A percentile compares a stretch with the other conserved stretches of the same genome.
These are phyloP conservation scores for Aspergillus sp. DNA, from an alignment of 2,329 filamentous ascomycete species.

Conservation along the genomic window DNA sequence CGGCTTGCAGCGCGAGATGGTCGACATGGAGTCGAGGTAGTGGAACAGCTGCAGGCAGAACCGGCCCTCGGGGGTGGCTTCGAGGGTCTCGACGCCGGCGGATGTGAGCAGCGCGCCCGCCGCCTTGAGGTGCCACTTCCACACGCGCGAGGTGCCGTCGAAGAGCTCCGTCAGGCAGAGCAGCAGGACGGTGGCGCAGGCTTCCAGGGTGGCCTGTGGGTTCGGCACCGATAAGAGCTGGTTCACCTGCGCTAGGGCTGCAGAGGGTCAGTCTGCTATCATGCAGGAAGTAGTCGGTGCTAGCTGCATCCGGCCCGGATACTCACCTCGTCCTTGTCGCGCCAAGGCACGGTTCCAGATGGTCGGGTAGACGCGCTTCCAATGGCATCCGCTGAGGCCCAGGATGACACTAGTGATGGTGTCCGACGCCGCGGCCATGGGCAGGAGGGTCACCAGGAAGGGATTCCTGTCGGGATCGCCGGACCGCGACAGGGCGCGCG, in stretches of 20 bases:
- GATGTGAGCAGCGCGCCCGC: conserved; percentile 41
- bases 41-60: conserved; percentile 43
- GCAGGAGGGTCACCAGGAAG: conserved; percentile 24
- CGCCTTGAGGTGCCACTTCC: conserved; percentile 45
- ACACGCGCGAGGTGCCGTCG: conserved; percentile 42
- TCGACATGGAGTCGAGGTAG: conserved; percentile 31
- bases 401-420: conserved; percentile 26
- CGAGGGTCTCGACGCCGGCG: conserved; percentile 26
- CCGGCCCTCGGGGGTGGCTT: conserved; percentile 25
- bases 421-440: conserved; percentile 25
- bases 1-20: conserved; percentile 29
- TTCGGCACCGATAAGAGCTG: conserved; percentile 17
- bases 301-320: neutral
- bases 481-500: conserved; percentile 23
- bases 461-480: conserved; percentile 22
- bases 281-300: neutral
- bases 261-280: neutral
- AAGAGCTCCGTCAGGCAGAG: conserved; percentile 47
- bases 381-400: conserved; percentile 28
- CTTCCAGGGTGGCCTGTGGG: conserved; percentile 36
- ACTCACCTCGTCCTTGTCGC: conserved; percentile 25
- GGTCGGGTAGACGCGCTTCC: conserved; percentile 26
- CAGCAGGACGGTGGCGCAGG: conserved; percentile 41
- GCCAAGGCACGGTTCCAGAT: conserved; percentile 26
- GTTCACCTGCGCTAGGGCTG: conserved; percentile 25